Base-by-base conservation (phyloP, 495 filamentous ascomycete genomes). In the Penicillium salamii region DNA sequence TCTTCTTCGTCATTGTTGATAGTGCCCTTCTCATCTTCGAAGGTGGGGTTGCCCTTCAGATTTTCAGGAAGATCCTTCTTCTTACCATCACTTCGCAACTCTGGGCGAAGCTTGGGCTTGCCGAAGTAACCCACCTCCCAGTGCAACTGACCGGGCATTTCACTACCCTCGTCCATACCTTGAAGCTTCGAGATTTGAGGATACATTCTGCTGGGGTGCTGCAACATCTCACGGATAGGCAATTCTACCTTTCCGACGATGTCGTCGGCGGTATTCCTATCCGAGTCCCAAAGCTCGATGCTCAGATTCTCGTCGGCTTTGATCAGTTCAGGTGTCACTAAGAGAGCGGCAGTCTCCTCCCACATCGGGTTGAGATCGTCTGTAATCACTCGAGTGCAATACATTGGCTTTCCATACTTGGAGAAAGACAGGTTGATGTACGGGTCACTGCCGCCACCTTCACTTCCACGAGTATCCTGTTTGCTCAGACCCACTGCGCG, bases 331-430 rank as follows among this genome's bases (percentile, higher is more conserved):
- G 90, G 78, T 5, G 86, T 92, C 3, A 97, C 87, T 5, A 95
- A 74, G 18, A 97, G 70, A 17, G 90, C 90, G n/a, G 89, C 86
- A 18, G 80, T 88, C 68, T 97, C 92, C 59, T 91, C 86, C 79
- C 92, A 97, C 5, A 96, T 81, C 0, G 92, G 92, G 58, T 97
- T 96, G 33, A 97, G 76, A 55, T 96, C 89, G 63, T 97, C 91
- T 12, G 89, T 87, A 48, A 97, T 96, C 23, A 97, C 91, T 23
- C 92, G 83, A 9, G 92, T 96, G 65, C 91, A 96, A 63, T 96
- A 97, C 87, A 95, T 95, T 9, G 91, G 92, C 73, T 97, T 97
- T 38, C 91, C 90, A 52, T 95, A 97, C 67, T 97, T 96, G 11
- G 80, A 84, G 69, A 86, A 85, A 1, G 82, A 76, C 17, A 86